Conservation (phyloP, 2,329 filamentous ascomycete species). For the Orbilia blumenaviensis region DNA sequence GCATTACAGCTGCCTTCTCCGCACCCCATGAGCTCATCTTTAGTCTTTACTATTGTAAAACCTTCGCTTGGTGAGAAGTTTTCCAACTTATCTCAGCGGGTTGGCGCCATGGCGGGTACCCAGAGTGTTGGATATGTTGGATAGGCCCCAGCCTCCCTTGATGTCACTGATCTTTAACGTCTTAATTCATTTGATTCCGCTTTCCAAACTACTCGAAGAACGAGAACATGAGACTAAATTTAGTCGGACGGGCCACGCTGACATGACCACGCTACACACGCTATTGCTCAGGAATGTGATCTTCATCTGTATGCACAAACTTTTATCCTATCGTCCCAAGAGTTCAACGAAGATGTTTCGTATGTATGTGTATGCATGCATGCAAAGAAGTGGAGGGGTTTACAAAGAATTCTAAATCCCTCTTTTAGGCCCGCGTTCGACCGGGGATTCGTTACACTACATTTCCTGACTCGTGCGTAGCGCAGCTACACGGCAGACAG, state of each 20-base stretch:
- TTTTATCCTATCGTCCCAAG: neutral
- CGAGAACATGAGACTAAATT: slow-evolving; percentile 13
- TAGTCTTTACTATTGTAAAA: neutral
- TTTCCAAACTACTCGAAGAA: slow-evolving; percentile 3
- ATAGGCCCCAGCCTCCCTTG: neutral
- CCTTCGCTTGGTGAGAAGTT: neutral
- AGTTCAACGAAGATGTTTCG: neutral
- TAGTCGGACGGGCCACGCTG: slow-evolving; percentile 12
- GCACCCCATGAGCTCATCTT: slow-evolving; percentile 25
- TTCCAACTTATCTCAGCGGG: neutral
- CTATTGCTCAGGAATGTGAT: slow-evolving; percentile 12
- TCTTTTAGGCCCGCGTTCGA: slow-evolving; percentile 1
- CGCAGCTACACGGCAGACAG: neutral
- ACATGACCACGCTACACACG: slow-evolving; percentile 1
- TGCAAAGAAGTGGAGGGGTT: slow-evolving; percentile 11
- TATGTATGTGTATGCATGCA: too few species aligned
- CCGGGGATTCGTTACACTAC: slow-evolving; percentile 16
- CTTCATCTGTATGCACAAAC: neutral
- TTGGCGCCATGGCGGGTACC: neutral
- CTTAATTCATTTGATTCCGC: neutral
- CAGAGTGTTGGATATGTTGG: neutral
- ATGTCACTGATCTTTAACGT: neutral
- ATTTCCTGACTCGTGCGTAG: slow-evolving; percentile 11
- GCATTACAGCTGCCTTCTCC: slow-evolving; percentile 42
- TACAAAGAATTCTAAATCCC: slow-evolving; percentile 1